Conservation (phyloP, 805 yeast genomes). For the Sungouiozyma ichnusensis region DNA sequence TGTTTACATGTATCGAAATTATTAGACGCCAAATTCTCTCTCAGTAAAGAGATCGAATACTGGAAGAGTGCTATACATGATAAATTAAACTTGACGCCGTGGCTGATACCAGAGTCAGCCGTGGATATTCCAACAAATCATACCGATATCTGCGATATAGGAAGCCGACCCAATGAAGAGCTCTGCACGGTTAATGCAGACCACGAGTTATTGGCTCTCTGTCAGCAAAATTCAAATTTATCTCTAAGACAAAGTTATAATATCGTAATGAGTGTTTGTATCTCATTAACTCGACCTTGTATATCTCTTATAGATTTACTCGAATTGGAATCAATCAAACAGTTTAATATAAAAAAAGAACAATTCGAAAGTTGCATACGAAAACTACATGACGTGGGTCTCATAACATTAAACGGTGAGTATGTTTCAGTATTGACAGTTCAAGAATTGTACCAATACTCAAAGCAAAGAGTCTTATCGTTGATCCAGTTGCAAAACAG, state of each 20-base stretch:
- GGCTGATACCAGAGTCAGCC: too few relatives aligned
- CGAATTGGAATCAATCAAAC: background rate
- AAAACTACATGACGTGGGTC: background rate
- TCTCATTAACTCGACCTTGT: background rate
- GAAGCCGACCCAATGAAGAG: too few relatives aligned
- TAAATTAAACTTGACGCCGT: background rate
- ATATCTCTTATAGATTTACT: background rate
- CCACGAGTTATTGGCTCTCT: background rate
- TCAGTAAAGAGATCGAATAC: conserved; percentile 1
- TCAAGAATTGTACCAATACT: conserved; percentile 5
- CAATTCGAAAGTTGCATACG: background rate
- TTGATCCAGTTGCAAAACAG: conserved; percentile 10
- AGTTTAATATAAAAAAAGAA: background rate
- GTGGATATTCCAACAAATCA: too few relatives aligned
- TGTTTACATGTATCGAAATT: background rate
- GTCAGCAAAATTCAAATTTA: background rate
- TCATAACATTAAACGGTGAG: background rate
- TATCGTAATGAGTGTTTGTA: background rate
- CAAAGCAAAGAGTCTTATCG: conserved; percentile 6
- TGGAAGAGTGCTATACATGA: conserved; percentile 1
- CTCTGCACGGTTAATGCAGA: background rate
- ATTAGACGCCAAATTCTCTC: background rate
- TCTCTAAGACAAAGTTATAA: background rate
- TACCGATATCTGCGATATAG: too few relatives aligned
- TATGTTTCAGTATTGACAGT: background rate